Percentiles rank a stretch among this genome's conserved stretches.
These are phyloP conservation scores for Cryptococcus sp. DNA, from an alignment of 1,284 basidiomycete genomes.

Conservation along the genomic window DNA sequence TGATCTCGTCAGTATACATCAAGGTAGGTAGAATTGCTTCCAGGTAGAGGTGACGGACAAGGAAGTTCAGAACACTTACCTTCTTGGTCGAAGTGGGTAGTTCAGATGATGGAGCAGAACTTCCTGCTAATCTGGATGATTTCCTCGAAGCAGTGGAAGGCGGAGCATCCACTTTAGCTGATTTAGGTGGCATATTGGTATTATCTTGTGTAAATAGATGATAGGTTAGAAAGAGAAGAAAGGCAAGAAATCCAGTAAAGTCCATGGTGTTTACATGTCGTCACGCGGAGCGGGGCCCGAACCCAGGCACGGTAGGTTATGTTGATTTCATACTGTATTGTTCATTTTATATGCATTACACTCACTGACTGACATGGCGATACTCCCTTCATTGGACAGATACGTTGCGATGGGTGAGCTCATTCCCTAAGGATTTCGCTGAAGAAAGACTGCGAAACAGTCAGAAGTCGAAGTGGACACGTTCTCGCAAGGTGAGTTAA, in stretches of 20 bases:
- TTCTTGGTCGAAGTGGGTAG: slow-evolving; percentile 15
- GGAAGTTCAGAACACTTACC: slow-evolving; percentile 10
- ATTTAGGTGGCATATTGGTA: slow-evolving; percentile 2
- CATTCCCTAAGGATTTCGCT: not conserved
- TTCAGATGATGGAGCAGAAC: slow-evolving; percentile 1
- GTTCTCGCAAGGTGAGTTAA: slow-evolving; percentile 26
- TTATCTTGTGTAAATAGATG: not conserved
- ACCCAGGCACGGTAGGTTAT: not conserved
- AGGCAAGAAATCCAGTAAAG: not conserved
- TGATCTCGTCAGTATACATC: not conserved
- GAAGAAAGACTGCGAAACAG: slow-evolving; percentile 41
- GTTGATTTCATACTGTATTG: not conserved
- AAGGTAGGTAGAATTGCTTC: not conserved
- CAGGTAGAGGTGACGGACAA: not conserved
- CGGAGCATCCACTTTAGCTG: slow-evolving; percentile 11
- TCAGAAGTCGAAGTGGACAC: slow-evolving; percentile 13
- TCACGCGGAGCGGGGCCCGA: not conserved
- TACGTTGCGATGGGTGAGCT: slow-evolving; percentile 34
- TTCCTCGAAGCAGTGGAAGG: slow-evolving; percentile 21
- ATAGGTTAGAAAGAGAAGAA: not conserved
- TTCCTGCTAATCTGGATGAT: slow-evolving; percentile 13
- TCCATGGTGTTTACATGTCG: slow-evolving; percentile 16
- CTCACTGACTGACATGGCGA: not conserved
- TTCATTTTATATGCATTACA: not conserved
- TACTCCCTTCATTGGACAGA: slow-evolving; percentile 18